Evolutionary conservation across 257 asterid genomes (phyloP), one percentile per base, ranked within the genome.

Genomic region (Linaria vulgaris): DNA sequence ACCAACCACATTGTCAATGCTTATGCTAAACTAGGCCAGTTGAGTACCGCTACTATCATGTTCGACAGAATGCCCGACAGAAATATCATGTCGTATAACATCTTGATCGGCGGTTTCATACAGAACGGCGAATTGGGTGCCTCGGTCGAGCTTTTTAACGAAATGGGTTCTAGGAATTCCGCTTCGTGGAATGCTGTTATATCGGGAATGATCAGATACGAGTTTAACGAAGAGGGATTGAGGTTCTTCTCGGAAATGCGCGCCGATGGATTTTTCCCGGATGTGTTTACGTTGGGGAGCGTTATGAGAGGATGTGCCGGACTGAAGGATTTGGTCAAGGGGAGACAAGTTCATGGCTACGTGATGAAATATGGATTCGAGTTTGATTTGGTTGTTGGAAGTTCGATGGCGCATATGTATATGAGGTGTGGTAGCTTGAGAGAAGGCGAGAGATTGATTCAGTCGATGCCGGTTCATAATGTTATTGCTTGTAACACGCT

Each of bases 171-270:
- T 21, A 84, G 86, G 62, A 92, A 92, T 73, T 71, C 85, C n/a
- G 96, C 95, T 55, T 68, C 98, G 3, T 92, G 98, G 98, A 92
- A 92, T 38, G 97, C 97, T 0, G 73, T 92, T 68, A 78, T 92
- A 24, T 69, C 87, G 4, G 98, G 95, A 54, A 43, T 82, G 79
- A 79, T 86, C 66, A 80, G 79, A 59, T 76, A 64, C 16, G 94
- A 85, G 76, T 63, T 69, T 27, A 87, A 89, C n/a, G 82, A 77
- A 15, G 86, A 79, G 50, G 97, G 87, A 4, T 61, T 80, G 79
- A 66, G 61, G 48, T 55, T 80, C 76, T 88, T 88, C 66, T 19
- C 72, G 5, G 31, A 34, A 41, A 88, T 92, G 98, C 95, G 73
- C 53, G 21, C 38, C 12, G 39, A 58, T 30, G 97, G 94, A 30